phyloP scores from a whole-genome alignment of 768 basidiomycete species.

The Cytidiella melzeri region DNA sequence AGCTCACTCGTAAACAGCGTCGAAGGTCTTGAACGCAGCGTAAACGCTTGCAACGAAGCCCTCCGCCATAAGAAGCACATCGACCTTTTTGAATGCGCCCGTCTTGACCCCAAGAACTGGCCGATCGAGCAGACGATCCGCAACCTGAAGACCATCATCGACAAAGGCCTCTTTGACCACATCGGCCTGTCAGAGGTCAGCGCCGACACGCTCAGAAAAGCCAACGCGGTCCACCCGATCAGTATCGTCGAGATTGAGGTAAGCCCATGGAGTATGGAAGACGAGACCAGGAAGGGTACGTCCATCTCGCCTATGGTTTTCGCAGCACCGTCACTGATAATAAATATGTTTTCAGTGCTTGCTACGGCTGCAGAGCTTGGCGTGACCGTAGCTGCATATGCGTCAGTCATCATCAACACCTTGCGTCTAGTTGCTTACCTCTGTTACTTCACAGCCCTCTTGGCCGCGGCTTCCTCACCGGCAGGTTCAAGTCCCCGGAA shows the following conservation, averaged over 20 bases:
- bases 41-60: constrained; percentile 36
- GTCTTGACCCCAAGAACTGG: constrained; percentile 34
- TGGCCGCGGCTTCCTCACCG: constrained; percentile 48
- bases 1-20: constrained; percentile 8
- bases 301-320: neutral
- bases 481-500: constrained; percentile 35
- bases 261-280: constrained; percentile 54
- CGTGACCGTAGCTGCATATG: constrained; percentile 55
- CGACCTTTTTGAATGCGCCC: constrained; percentile 54
- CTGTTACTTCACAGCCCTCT: constrained; percentile 35
- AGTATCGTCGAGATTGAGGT: constrained; percentile 63
- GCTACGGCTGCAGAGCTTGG: constrained; percentile 48
- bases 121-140: constrained; percentile 41
- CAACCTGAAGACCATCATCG: constrained; percentile 37
- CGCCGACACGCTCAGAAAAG: constrained; percentile 38
- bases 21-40: constrained; percentile 43
- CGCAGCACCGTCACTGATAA: too few species aligned
- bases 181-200: constrained; percentile 55
- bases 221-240: constrained; percentile 42
- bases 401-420: constrained; percentile 27
- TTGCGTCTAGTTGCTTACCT: neutral
- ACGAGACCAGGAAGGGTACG: constrained; percentile 40
- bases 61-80: constrained; percentile 48
- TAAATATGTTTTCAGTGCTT: too few species aligned
- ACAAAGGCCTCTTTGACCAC: constrained; percentile 53